Evolutionary conservation across 768 basidiomycete genomes (phyloP).

Genomic region (Stropharia rugosoannulata): DNA sequence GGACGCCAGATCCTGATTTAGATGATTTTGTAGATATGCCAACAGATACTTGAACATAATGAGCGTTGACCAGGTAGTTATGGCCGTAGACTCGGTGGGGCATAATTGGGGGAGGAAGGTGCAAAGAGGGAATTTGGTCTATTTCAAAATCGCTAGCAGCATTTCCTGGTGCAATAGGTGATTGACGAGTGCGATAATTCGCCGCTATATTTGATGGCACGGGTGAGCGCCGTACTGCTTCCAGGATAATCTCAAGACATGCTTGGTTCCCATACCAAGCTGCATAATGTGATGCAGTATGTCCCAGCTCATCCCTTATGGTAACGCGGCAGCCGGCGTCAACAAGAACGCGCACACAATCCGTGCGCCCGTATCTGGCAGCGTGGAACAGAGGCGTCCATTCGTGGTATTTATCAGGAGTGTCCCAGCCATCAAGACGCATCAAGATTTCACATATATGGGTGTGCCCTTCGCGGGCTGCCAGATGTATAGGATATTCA

Average conservation of each 20-base stretch:
- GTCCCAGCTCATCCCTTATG: slow-evolving; percentile 79
- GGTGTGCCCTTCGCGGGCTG: slow-evolving; percentile 88
- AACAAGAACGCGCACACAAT: slow-evolving; percentile 76
- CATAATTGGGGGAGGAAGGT: slow-evolving; percentile 96
- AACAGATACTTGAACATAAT: slow-evolving; percentile 83
- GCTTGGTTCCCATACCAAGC: slow-evolving; percentile 91
- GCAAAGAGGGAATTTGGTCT: slow-evolving; percentile 92
- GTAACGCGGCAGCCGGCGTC: slow-evolving; percentile 78
- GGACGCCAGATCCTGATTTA: slow-evolving; percentile 46
- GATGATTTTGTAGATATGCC: slow-evolving; percentile 55
- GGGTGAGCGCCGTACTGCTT: slow-evolving; percentile 34
- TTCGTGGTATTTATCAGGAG: slow-evolving; percentile 94
- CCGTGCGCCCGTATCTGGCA: slow-evolving; percentile 77
- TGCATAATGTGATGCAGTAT: slow-evolving; percentile 88
- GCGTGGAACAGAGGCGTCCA: slow-evolving; percentile 99
- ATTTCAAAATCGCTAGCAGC: slow-evolving; percentile 63
- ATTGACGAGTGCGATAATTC: slow-evolving; percentile 26
- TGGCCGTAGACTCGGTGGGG: slow-evolving; percentile 97
- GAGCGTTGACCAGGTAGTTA: slow-evolving; percentile 86
- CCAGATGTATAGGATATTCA: slow-evolving; percentile 96
- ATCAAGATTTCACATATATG: slow-evolving; percentile 81
- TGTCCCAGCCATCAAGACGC: slow-evolving; percentile 75
- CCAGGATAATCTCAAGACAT: slow-evolving; percentile 63
- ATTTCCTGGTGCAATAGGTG: slow-evolving; percentile 37
- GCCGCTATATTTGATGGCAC: slow-evolving; percentile 14